Evolutionary conservation across 441 rosid species (phyloP), one percentile per base, ranked within the genome.

Genomic region (Croton laevigatus): DNA sequence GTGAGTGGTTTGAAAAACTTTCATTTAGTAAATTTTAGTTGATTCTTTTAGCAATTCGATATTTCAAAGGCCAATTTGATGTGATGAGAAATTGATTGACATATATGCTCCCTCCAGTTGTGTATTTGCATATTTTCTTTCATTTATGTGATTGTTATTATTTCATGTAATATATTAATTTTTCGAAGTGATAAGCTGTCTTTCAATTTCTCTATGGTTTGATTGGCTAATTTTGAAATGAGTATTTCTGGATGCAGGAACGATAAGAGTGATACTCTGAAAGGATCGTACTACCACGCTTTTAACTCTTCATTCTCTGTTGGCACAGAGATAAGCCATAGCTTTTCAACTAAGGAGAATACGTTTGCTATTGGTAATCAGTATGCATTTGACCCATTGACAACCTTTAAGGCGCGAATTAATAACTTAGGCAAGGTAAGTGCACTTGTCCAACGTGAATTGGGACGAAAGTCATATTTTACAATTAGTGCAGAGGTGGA

Each of bases 381-480:
- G 80, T 93, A 94, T 59, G 75, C 84, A 0, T 74, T 80, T 73
- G 96, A 92, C 77, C 94, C 96, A 36, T 73, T 92, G 80, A 94
- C 98, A 42, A 63, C 77, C 0, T 75, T 94, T 81, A 94, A 94
- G 83, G 89, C 90, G 12, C 80, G 85, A 8, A 73, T 87, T 62
- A 91, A 90, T 87, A 94, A 93, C 60, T 61, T 68, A 4, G 99
- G 99, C 53, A 84, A 80, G 73, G 86, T 84, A 5, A 92, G 85
- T 40, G 96, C 97, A 17, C 89, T 95, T 49, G 66, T 95, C 70
- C 99, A 95, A 85, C 99, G 93, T 22, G 89, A 86, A 78, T 95
- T 93, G 96, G 89, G 86, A 46, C 99, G 98, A 7, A 93, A 70
- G 77, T 93, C 97, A 1, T 57, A 85, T 45, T 72, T 95, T 75